Conservation (phyloP, 495 filamentous ascomycete genomes). For the Cercophora newfieldiana region DNA sequence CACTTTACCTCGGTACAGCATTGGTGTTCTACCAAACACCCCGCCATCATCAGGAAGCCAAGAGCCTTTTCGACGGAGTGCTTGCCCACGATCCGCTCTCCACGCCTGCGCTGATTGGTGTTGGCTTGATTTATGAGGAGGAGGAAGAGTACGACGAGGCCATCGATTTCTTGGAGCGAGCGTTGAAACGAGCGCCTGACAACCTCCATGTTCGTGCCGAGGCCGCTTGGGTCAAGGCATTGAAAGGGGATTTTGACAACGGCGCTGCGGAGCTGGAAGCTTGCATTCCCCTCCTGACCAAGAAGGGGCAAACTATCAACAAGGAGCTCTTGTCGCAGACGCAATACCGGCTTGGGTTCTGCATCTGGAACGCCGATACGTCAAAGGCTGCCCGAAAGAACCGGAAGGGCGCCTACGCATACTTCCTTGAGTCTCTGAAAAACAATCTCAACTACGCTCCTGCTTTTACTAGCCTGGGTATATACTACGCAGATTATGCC, state of each 20-base stretch:
- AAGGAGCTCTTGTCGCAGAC: slow-evolving; percentile 78
- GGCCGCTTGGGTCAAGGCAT: slow-evolving; percentile 83
- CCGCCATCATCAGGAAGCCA: slow-evolving; percentile 85
- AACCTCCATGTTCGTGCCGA: slow-evolving; percentile 80
- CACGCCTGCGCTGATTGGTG: slow-evolving; percentile 79
- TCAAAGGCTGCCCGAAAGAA: slow-evolving; percentile 71
- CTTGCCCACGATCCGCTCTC: slow-evolving; percentile 69
- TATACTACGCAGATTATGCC: slow-evolving; percentile 91
- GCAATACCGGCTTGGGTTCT: slow-evolving; percentile 83
- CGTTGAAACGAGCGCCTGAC: slow-evolving; percentile 64
- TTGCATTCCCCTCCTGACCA: slow-evolving; percentile 61
- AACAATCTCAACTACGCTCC: slow-evolving; percentile 88
- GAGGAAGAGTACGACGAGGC: slow-evolving; percentile 83
- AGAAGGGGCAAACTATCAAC: slow-evolving; percentile 41
- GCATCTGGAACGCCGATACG: slow-evolving; percentile 79
- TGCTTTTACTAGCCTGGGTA: slow-evolving; percentile 88
- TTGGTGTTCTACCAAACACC: slow-evolving; percentile 86
- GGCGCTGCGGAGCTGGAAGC: slow-evolving; percentile 67
- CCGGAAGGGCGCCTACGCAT: slow-evolving; percentile 71
- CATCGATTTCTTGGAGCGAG: slow-evolving; percentile 72
- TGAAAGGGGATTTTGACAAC: slow-evolving; percentile 69
- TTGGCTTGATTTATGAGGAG: slow-evolving; percentile 88
- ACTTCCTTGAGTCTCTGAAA: slow-evolving; percentile 81
- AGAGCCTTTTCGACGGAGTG: slow-evolving; percentile 74
- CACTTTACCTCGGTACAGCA: slow-evolving; percentile 74